A percentile compares a stretch with the other conserved stretches of the same genome.
These are phyloP conservation scores for Magnolia officinalis DNA, from an alignment of 164 flowering plant species.

Conservation along the genomic window DNA sequence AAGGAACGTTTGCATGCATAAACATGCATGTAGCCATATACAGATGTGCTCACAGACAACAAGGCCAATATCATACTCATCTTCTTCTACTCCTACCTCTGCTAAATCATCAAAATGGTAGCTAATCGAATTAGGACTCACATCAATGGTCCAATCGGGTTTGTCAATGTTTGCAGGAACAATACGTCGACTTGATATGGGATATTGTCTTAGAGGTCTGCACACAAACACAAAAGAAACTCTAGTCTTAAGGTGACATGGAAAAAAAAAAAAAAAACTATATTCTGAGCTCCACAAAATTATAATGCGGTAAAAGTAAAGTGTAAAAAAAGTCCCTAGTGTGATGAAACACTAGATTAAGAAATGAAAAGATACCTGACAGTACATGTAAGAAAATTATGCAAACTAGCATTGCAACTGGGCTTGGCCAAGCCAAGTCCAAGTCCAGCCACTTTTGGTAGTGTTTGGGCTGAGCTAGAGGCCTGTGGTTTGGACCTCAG, in stretches of 20 bases:
- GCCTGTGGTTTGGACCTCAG: no score
- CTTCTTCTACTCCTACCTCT: not conserved
- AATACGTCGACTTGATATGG: conserved; percentile 63
- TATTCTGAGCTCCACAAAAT: not conserved
- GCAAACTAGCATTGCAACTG: no score
- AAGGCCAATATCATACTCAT: not conserved
- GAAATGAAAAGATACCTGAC: no score
- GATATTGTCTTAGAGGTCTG: conserved; percentile 77
- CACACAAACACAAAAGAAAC: not conserved
- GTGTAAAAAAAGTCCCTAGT: no score
- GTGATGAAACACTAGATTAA: no score
- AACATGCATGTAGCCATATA: not conserved
- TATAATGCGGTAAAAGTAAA: not conserved
- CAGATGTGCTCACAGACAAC: not conserved
- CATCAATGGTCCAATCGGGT: conserved; percentile 97
- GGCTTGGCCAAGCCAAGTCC: no score
- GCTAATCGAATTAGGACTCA: conserved; percentile 32
- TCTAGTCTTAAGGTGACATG: not conserved
- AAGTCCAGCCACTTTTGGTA: no score
- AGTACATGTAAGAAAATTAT: no score
- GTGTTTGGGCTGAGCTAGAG: no score
- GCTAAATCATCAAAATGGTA: not conserved
- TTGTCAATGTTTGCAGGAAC: conserved; percentile 70
- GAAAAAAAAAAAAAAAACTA: not conserved
- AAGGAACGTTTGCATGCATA: not conserved